phyloP scores from a whole-genome alignment of 1,284 basidiomycete genomes.

The Vanrija sp. region DNA sequence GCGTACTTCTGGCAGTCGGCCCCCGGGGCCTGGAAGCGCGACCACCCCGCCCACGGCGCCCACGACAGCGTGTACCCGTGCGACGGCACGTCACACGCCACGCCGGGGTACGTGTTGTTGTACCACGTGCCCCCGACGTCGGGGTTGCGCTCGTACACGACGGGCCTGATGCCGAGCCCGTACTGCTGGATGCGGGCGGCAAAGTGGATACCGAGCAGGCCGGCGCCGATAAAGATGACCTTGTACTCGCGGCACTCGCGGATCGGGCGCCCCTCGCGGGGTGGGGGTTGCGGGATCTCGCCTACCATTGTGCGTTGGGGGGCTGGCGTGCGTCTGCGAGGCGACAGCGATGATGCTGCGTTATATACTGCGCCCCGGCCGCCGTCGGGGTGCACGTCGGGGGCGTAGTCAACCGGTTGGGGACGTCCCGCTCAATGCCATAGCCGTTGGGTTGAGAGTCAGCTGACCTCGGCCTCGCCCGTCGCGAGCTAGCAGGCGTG shows the following conservation, averaged over 20 bases:
- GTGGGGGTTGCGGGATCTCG: not conserved
- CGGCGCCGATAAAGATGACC: constrained; percentile 12
- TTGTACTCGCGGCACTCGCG: constrained; percentile 9
- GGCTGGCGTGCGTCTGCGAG: no score
- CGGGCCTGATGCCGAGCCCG: constrained; percentile 5
- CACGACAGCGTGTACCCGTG: constrained; percentile 7
- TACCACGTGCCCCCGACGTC: constrained; percentile 17
- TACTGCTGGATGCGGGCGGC: constrained; percentile 8
- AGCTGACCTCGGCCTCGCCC: no score
- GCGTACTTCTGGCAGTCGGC: constrained; percentile 6
- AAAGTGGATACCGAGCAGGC: constrained; percentile 10
- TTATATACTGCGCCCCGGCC: no score
- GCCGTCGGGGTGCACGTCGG: no score
- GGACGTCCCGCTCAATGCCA: no score
- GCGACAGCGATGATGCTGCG: no score
- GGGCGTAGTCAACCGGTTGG: no score
- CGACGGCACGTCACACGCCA: constrained; percentile 29
- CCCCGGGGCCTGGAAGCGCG: constrained; percentile 7
- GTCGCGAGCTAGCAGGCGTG: no score
- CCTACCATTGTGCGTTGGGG: no score
- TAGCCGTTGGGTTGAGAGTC: no score
- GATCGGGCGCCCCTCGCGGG: constrained; percentile 4
- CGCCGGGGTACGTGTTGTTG: constrained; percentile 32
- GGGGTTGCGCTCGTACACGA: constrained; percentile 8
- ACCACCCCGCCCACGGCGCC: constrained; percentile 3